Conservation (phyloP, 164 flowering plant genomes). For the Cinnamomum micranthum region DNA sequence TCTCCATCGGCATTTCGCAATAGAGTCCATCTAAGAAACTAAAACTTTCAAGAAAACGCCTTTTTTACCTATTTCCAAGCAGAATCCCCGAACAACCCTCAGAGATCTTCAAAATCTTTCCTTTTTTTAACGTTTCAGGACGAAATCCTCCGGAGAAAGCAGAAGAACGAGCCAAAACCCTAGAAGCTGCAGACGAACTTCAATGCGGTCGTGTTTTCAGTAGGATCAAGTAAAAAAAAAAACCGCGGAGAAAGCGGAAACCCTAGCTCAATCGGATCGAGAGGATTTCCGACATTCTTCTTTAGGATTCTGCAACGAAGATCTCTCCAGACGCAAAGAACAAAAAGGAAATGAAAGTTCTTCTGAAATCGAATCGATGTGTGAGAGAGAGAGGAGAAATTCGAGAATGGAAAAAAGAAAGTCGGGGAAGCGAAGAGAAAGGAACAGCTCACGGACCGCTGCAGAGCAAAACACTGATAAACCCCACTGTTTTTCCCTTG, state of each 20-base stretch:
- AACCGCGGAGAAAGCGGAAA: not conserved
- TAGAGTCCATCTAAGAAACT: not conserved
- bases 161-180: not conserved
- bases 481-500: slow-evolving; percentile 3
- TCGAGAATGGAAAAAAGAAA: not conserved
- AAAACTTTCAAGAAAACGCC: not conserved
- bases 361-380: not conserved
- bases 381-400: not conserved
- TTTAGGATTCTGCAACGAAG: not conserved
- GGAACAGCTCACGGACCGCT: not conserved
- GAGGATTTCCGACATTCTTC: not conserved
- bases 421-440: not conserved
- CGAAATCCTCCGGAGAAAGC: not conserved
- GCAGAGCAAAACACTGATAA: slow-evolving; percentile 13
- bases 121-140: not conserved
- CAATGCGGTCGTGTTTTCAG: not conserved
- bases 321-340: not conserved
- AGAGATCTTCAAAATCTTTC: not conserved
- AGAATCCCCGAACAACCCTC: not conserved
- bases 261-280: not conserved
- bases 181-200: not conserved
- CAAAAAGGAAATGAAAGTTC: not conserved
- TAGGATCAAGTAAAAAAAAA: not conserved
- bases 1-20: not conserved
- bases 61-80: not conserved